These are phyloP conservation scores for Mucor racemosus DNA, from an alignment of 371 early-diverging fungal genomes.

Conservation along the genomic window DNA sequence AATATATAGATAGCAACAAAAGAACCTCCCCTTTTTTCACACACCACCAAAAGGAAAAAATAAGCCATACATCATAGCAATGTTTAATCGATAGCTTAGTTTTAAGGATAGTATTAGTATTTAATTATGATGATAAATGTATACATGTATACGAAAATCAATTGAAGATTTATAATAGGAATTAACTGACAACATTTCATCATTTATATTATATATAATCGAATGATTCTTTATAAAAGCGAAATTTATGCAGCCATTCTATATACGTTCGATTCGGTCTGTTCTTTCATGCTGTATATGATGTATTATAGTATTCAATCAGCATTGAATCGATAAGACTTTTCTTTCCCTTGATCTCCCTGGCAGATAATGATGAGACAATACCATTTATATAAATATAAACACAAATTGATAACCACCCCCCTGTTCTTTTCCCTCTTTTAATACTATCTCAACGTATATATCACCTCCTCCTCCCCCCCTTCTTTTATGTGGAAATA, in stretches of 20 bases:
- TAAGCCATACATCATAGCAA: background rate
- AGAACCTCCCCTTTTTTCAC: background rate
- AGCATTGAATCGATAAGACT: background rate
- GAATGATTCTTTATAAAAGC: background rate
- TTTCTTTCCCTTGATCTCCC: background rate
- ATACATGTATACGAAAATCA: background rate
- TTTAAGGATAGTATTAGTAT: background rate
- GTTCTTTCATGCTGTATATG: background rate
- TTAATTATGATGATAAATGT: constrained; percentile 1
- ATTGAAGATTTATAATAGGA: background rate
- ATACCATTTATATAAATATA: background rate
- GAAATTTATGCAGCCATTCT: background rate
- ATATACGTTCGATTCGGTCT: background rate
- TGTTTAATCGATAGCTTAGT: background rate
- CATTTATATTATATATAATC: background rate
- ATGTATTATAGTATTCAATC: too few species aligned
- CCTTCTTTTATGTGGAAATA: background rate
- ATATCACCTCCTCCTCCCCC: background rate
- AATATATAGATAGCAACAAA: background rate
- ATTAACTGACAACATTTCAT: constrained; percentile 3
- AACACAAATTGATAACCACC: background rate
- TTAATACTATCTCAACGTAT: too few species aligned
- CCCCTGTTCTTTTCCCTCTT: background rate
- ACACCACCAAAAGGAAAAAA: background rate
- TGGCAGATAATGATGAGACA: constrained; percentile 3